Conservation (phyloP, 306 rosid species). For the Gleditsia sinensis region DNA sequence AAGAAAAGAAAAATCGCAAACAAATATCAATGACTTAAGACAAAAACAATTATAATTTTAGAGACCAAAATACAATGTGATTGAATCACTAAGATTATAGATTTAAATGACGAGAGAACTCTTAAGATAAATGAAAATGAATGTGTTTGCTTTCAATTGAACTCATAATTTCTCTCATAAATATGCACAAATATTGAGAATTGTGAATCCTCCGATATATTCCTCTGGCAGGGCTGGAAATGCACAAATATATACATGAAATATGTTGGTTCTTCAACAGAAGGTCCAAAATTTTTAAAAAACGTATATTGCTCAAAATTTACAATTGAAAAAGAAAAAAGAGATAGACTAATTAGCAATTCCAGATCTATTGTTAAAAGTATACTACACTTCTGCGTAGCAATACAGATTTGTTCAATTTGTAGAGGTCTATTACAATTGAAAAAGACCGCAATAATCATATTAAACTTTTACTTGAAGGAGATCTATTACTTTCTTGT, state of each 20-base stretch:
- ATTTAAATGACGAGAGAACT: not conserved
- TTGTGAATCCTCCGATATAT: constrained; percentile 2
- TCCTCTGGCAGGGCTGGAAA: constrained; percentile 27
- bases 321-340: not conserved
- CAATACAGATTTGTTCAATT: constrained; percentile 9
- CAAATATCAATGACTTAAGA: not conserved
- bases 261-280: constrained; percentile 20
- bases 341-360: not conserved
- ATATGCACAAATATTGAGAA: constrained; percentile 1
- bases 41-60: constrained; percentile 7
- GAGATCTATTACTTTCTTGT: not conserved
- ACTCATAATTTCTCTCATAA: constrained; percentile 24
- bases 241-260: constrained; percentile 7
- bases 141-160: not conserved
- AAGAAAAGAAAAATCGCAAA: not conserved
- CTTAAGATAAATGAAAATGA: constrained; percentile 26
- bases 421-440: constrained; percentile 19
- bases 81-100: not conserved
- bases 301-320: not conserved
- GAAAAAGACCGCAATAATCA: not conserved
- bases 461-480: not conserved
- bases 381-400: not conserved
- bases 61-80: constrained; percentile 8
- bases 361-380: constrained; percentile 3
- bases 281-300: not conserved